Evolutionary conservation across 345 rosid species (phyloP).

Genomic region (Cardiospermum halicacabum): DNA sequence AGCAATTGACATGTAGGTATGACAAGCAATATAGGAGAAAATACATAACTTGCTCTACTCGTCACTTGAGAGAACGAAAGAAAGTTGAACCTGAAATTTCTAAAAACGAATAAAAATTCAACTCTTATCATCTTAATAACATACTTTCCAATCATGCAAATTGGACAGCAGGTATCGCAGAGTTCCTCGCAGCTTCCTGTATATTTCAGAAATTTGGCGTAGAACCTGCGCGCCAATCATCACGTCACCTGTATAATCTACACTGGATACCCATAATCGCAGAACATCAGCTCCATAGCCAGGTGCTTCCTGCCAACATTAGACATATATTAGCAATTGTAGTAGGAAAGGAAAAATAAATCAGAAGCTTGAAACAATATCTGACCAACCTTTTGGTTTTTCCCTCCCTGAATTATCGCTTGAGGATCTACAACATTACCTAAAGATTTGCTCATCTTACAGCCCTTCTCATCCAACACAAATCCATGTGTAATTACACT

Average conservation of each 20-base stretch:
- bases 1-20: background rate
- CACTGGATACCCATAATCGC: conserved; percentile 99
- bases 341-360: background rate
- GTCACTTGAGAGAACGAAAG: background rate
- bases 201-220: conserved; percentile 87
- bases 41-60: background rate
- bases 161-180: conserved; percentile 85
- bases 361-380: background rate
- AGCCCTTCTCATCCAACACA: conserved; percentile 95
- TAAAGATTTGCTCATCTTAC: conserved; percentile 95
- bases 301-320: conserved; percentile 70
- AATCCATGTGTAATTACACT: conserved; percentile 92
- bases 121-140: conserved; percentile 13
- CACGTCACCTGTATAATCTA: conserved; percentile 85
- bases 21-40: background rate
- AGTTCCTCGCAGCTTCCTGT: conserved; percentile 90
- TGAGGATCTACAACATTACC: conserved; percentile 93
- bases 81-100: background rate
- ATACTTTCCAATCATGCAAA: conserved; percentile 95
- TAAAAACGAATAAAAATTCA: background rate
- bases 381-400: conserved; percentile 60
- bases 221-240: conserved; percentile 78
- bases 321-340: conserved; percentile 18
- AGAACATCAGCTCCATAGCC: conserved; percentile 94
- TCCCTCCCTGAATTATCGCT: conserved; percentile 76